Base-by-base conservation (phyloP, 257 asterid genomes). In the Lithospermum erythrorhizon region DNA sequence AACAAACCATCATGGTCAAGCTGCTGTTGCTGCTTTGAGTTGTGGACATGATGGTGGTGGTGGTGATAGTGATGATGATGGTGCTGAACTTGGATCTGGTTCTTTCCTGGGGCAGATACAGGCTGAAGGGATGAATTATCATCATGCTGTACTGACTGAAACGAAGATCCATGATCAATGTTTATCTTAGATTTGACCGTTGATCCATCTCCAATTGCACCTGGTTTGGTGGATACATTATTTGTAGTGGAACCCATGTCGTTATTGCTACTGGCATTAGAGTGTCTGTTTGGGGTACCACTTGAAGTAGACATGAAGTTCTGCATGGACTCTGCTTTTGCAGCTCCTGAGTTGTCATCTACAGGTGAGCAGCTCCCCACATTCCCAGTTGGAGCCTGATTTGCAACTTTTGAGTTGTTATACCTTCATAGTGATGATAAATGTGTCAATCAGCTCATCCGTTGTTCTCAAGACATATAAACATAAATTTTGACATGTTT, bases 171-270 rank as follows among this genome's bases (percentile, higher is more conserved):
- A 49, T 72, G 65, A 64, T 66, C 68, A 32, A 24, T 55, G 58
- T 29, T 56, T 49, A 72, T 61, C 6, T 65, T 27, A 63, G 70
- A 64, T 66, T 61, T 69, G 52, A 61, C 14, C 45, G 9, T 7
- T 35, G 67, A 48, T 57, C 63, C 70, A 30, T 75, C 79, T 18
- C 45, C 57, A 58, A 53, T 49, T 47, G 74, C 61, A 61, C 74
- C 75, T 52, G 61, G 61, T 67, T 71, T 76, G 69, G 57, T 47
- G 52, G 68, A 73, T 30, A 55, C 70, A n/a, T 70, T 73, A 65
- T 73, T 76, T 25, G 82, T 76, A n/a, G 85, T 76, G 60, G 85
- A 76, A 29, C 80, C 82, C 85, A 73, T 73, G 16, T 76, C 80
- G 72, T 73, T 79, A 75, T 76, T 73, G 74, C 75, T 75, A 65